These are phyloP conservation scores for Trichoderma cornu-damae DNA, from an alignment of 2,329 filamentous ascomycete species.

Conservation along the genomic window DNA sequence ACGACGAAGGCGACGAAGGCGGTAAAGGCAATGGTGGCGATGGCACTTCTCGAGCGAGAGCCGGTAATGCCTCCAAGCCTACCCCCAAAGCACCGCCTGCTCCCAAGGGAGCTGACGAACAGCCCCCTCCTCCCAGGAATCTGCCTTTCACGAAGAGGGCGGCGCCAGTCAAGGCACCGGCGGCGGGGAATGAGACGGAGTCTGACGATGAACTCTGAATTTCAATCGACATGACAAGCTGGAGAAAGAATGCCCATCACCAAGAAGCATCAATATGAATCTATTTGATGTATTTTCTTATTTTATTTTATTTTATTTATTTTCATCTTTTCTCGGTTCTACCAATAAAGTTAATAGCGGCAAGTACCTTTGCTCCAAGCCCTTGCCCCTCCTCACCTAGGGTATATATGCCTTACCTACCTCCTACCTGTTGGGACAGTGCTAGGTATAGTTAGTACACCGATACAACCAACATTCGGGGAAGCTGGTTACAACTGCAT, in stretches of 20 bases:
- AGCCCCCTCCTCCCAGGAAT: constrained; percentile 36
- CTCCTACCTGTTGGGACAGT: too few relatives aligned
- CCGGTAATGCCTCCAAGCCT: not conserved
- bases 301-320: too few relatives aligned
- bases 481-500: not conserved
- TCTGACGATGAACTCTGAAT: constrained; percentile 51
- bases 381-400: too few relatives aligned
- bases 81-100: constrained; percentile 18
- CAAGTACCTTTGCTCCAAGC: too few relatives aligned
- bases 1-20: constrained; percentile 27
- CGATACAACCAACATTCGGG: too few relatives aligned
- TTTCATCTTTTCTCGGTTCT: too few relatives aligned
- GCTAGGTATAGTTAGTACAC: too few relatives aligned
- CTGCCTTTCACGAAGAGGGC: constrained; percentile 43
- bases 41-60: constrained; percentile 2
- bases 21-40: constrained; percentile 5
- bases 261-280: too few relatives aligned
- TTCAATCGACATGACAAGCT: not conserved
- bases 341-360: too few relatives aligned
- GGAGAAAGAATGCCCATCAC: not conserved
- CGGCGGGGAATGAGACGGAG: constrained; percentile 44
- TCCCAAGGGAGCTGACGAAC: constrained; percentile 23
- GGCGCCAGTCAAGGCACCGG: constrained; percentile 24
- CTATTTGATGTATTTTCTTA: too few relatives aligned
- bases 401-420: too few relatives aligned